phyloP scores from a whole-genome alignment of 192 early-diverging fungal genomes.

The Dissophora globulifera region DNA sequence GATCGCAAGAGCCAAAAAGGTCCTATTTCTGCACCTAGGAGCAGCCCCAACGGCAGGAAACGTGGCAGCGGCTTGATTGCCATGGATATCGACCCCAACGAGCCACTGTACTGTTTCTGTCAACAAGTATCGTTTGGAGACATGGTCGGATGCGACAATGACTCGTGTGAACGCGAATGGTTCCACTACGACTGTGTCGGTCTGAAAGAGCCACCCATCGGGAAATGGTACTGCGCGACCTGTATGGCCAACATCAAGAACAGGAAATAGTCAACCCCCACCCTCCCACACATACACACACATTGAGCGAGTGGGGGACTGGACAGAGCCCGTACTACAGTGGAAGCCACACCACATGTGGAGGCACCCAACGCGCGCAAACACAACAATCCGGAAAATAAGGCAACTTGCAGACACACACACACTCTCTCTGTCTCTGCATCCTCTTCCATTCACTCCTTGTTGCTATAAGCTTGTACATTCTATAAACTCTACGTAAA shows the following conservation, averaged over 20 bases:
- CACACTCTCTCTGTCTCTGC: too few species aligned
- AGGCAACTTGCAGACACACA: too few species aligned
- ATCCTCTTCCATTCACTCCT: too few species aligned
- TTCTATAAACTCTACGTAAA: too few species aligned
- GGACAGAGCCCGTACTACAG: too few species aligned
- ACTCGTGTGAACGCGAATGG: conserved; percentile 95
- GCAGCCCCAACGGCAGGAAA: conserved; percentile 41
- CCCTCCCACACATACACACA: too few species aligned
- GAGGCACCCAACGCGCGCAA: too few species aligned
- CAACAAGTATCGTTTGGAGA: conserved; percentile 95
- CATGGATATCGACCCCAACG: conserved; percentile 94
- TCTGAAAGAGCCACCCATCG: conserved; percentile 85
- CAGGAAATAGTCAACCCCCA: conserved; percentile 60
- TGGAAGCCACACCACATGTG: too few species aligned
- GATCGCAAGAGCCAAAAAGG: conserved; percentile 53
- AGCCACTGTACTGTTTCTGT: conserved; percentile 97
- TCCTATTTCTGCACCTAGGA: conserved; percentile 34
- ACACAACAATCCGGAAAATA: too few species aligned
- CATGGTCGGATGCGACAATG: conserved; percentile 96
- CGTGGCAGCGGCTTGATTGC: conserved; percentile 39
- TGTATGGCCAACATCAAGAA: conserved; percentile 73
- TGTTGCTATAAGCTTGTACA: too few species aligned
- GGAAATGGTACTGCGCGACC: conserved; percentile 94
- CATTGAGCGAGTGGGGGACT: too few species aligned
- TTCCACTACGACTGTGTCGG: conserved; percentile 97